Evolutionary conservation across 805 yeast species (phyloP).

Genomic region (Saccharomycopsis babjevae): DNA sequence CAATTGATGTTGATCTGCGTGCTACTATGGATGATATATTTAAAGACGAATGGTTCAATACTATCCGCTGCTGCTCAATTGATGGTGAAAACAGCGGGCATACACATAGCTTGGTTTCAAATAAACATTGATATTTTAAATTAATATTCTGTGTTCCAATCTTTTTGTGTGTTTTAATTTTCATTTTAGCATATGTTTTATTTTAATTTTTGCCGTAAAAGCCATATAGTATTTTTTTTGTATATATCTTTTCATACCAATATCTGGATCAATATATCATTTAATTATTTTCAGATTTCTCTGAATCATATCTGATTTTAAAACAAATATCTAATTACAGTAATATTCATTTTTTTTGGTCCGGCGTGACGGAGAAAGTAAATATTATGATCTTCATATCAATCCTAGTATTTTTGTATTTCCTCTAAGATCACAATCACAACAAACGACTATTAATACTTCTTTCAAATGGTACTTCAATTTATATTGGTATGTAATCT

Average conservation of each 20-base stretch:
- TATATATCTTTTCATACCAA: background rate
- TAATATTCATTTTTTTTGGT: too few species aligned
- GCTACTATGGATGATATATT: constrained; percentile 59
- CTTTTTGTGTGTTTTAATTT: background rate
- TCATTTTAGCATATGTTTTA: background rate
- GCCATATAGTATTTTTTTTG: background rate
- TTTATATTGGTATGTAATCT: too few species aligned
- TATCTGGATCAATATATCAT: background rate
- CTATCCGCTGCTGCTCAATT: constrained; percentile 52
- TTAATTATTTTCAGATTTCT: background rate
- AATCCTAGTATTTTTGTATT: background rate
- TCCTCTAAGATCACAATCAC: background rate
- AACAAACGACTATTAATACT: background rate
- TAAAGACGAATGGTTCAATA: constrained; percentile 60
- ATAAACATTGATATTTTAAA: background rate
- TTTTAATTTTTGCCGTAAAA: background rate
- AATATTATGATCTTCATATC: background rate
- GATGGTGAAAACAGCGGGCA: constrained; percentile 36
- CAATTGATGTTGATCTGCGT: constrained; percentile 48
- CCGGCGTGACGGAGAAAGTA: background rate
- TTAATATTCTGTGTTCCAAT: background rate
- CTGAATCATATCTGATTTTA: too few species aligned
- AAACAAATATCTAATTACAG: too few species aligned
- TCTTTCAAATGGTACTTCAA: too few species aligned
- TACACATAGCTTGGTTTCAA: constrained; percentile 35